A percentile compares a stretch with the other conserved stretches of the same genome.
Conservation (phyloP, 2,329 filamentous ascomycete species). For the Thermomyces lanuginosus region DNA sequence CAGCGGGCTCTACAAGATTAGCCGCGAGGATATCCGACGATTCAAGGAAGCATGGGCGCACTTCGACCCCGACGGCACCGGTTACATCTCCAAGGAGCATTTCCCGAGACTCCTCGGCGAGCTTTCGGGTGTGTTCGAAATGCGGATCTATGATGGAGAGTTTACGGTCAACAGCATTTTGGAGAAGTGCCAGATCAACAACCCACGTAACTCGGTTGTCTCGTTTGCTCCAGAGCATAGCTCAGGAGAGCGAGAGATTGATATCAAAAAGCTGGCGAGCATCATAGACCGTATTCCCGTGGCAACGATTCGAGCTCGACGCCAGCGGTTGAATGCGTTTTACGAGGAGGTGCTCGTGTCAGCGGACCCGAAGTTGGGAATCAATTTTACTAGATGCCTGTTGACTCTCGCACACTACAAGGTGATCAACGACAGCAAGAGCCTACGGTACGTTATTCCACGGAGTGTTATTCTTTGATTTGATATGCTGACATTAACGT, state of each 20-base stretch:
- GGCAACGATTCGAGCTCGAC: slow-evolving; percentile 53
- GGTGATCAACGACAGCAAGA: slow-evolving; percentile 95
- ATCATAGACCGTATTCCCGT: slow-evolving; percentile 61
- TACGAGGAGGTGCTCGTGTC: slow-evolving; percentile 93
- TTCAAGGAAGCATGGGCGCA: slow-evolving; percentile 99
- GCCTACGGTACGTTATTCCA: slow-evolving; percentile 47
- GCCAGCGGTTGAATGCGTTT: slow-evolving; percentile 78
- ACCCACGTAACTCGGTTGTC: slow-evolving; percentile 27
- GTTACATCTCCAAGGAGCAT: slow-evolving; percentile 75
- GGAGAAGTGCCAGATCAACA: slow-evolving; percentile 56
- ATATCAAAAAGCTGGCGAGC: slow-evolving; percentile 58
- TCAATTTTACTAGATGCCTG: slow-evolving; percentile 78
- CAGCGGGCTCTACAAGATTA: slow-evolving; percentile 77
- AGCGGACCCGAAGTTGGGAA: slow-evolving; percentile 73
- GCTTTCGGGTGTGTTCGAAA: slow-evolving; percentile 87
- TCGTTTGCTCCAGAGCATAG: slow-evolving; percentile 15
- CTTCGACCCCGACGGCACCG: slow-evolving; percentile 78
- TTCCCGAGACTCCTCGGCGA: slow-evolving; percentile 80
- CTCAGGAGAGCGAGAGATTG: slow-evolving; percentile 40
- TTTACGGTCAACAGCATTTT: slow-evolving; percentile 75
- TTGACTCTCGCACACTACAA: slow-evolving; percentile 98
- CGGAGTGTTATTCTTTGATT: neutral
- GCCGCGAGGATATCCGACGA: slow-evolving; percentile 79
- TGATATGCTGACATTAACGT: slow-evolving; percentile 14
- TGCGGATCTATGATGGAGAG: slow-evolving; percentile 86